Percentiles rank a stretch among this genome's conserved stretches.
phyloP scores from a whole-genome alignment of 2,329 filamentous ascomycete genomes.

The Trichoderma sp. region DNA sequence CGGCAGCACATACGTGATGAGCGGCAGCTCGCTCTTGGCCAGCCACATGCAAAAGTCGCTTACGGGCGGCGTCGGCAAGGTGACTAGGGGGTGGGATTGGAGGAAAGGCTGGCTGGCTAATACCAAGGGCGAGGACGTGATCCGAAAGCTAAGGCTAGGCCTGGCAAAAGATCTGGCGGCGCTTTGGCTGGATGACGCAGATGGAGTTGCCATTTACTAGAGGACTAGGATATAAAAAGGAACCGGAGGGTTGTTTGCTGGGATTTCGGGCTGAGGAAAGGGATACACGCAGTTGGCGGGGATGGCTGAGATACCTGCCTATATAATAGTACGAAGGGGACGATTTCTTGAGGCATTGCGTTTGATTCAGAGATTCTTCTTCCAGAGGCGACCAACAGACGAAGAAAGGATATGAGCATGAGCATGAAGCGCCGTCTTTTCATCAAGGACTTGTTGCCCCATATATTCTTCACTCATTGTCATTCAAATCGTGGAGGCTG shows the following conservation, averaged over 20 bases:
- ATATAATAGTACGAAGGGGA: constrained; percentile 15
- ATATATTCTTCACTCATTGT: too few relatives aligned
- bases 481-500: neutral
- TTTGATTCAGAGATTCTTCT: neutral
- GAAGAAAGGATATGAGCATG: neutral
- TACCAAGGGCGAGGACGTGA: constrained; percentile 68
- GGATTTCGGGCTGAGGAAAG: constrained; percentile 4
- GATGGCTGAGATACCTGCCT: constrained; percentile 5
- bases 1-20: constrained; percentile 67
- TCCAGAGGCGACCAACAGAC: too few relatives aligned
- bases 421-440: neutral
- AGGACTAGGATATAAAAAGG: constrained; percentile 23
- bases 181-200: constrained; percentile 68
- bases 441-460: too few relatives aligned
- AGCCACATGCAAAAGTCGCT: constrained; percentile 64
- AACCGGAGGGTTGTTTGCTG: neutral
- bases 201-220: constrained; percentile 53
- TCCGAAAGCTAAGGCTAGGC: constrained; percentile 70
- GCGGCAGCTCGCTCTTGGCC: constrained; percentile 72
- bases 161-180: constrained; percentile 73
- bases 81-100: constrained; percentile 75
- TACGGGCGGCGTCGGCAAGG: constrained; percentile 52
- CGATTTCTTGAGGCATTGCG: neutral
- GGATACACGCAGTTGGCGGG: constrained; percentile 17
- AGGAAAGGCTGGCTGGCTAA: constrained; percentile 70